Percentiles rank a stretch among this genome's conserved stretches.
phyloP scores from a whole-genome alignment of 345 rosid genomes.

The Populus deltoides region DNA sequence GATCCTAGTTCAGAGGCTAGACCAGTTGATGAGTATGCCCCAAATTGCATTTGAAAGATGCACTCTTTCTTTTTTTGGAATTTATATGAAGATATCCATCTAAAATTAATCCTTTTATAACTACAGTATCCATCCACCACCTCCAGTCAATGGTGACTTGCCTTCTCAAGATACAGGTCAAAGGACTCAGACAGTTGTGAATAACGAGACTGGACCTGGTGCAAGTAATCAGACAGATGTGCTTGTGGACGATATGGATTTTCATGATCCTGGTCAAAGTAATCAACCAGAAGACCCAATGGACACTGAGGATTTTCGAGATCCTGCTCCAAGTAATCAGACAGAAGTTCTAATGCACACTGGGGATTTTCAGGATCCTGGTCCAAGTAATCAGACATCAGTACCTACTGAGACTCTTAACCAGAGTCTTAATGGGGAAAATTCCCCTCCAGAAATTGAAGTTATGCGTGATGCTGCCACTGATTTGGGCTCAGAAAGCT shows the following conservation, averaged over 20 bases:
- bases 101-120: not conserved
- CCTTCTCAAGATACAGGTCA: not conserved
- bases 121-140: slow-evolving; percentile 29
- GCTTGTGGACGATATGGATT: not conserved
- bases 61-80: not conserved
- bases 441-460: slow-evolving; percentile 57
- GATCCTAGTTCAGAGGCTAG: slow-evolving; percentile 23
- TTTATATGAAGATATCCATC: not conserved
- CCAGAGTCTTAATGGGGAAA: slow-evolving; percentile 10
- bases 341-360: slow-evolving; percentile 18
- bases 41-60: slow-evolving; percentile 8
- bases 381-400: slow-evolving; percentile 28
- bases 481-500: slow-evolving; percentile 31
- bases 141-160: slow-evolving; percentile 17
- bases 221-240: slow-evolving; percentile 15
- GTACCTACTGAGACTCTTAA: slow-evolving; percentile 17
- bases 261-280: slow-evolving; percentile 4
- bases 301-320: slow-evolving; percentile 9
- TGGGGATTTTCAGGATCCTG: slow-evolving; percentile 23
- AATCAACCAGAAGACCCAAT: slow-evolving; percentile 17
- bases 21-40: slow-evolving; percentile 47
- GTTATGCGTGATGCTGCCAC: slow-evolving; percentile 48
- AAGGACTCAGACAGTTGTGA: not conserved
- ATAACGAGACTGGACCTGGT: not conserved
- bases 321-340: slow-evolving; percentile 30